Base-by-base conservation (phyloP, 2,329 filamentous ascomycete genomes). In the Exophiala bonariae region DNA sequence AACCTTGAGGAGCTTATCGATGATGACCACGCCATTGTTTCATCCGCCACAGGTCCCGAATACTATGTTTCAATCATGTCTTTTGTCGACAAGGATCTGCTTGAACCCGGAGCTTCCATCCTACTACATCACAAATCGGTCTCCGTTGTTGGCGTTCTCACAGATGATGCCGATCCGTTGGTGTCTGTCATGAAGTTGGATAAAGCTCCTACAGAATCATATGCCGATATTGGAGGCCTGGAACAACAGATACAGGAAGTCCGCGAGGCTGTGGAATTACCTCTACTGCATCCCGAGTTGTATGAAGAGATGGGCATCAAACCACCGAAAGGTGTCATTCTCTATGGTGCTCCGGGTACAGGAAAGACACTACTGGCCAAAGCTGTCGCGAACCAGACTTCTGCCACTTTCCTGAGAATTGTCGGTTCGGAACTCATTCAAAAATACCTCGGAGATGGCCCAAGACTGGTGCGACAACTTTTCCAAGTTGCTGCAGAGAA, bases 251-350 rank as follows among this genome's bases (percentile, higher is more conserved):
- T 99, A 51, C 93, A 99, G 66, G 93, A 99, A 73, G 93, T 99
- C 36, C 81, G 93, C 59, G 93, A 99, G 75, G 95, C 93, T 1
- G 93, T 99, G 48, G 93, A 99, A 74, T 72, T 99, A 62, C 93
- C 93, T 4, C 77, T 99, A 55, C 78, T 99, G 50, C 93, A 99
- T 67, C 93, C 93, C 0, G 93, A 99, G 72, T 76, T 99, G 42
- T 99, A 99, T 72, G 93, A 99, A 71, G 93, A 99, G 76, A 99
- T 99, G 93, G 93, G 93, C 64, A 97, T 99, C 79, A 99, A 99
- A 73, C 93, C 93, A 3, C 93, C 93, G 52, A 99, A 99, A 80
- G 93, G 93, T 79, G 93, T 99, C 61, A 99, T 99, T 63, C 85
- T 99, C 19, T 99, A 99, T 68, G 93, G 93, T 73, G 90, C 89